Conservation (phyloP, 129 eudicot genomes). For the Artemisia annua region DNA sequence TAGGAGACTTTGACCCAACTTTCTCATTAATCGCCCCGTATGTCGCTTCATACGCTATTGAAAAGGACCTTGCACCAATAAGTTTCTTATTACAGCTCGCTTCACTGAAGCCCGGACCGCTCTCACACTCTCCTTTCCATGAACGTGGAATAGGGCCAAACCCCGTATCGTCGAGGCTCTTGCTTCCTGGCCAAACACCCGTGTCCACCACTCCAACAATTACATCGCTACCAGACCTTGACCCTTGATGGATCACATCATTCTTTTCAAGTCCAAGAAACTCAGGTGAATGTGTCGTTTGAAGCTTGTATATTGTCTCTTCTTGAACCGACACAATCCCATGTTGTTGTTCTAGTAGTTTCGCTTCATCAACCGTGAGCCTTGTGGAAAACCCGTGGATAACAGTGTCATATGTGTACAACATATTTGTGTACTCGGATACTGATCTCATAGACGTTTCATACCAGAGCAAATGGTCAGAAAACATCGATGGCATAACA, state of each 20-base stretch:
- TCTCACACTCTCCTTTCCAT: too few relatives aligned
- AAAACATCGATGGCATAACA: slow-evolving; percentile 48
- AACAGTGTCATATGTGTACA: slow-evolving; percentile 55
- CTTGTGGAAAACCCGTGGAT: slow-evolving; percentile 64
- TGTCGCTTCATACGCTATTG: slow-evolving; percentile 57
- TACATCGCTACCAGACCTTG: slow-evolving; percentile 43
- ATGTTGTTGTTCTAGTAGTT: slow-evolving; percentile 36
- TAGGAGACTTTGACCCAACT: slow-evolving; percentile 53
- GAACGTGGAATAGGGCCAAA: too few relatives aligned
- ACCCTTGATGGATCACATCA: slow-evolving; percentile 29
- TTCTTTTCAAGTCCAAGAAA: slow-evolving; percentile 52
- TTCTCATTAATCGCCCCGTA: slow-evolving; percentile 57
- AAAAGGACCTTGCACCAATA: slow-evolving; percentile 71
- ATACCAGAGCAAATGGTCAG: slow-evolving; percentile 61
- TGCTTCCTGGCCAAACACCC: too few relatives aligned
- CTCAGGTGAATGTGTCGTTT: slow-evolving; percentile 68
- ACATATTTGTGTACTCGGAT: slow-evolving; percentile 42
- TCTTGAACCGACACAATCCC: slow-evolving; percentile 57
- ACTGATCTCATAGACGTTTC: slow-evolving; percentile 49
- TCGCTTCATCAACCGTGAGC: slow-evolving; percentile 52
- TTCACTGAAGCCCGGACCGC: too few relatives aligned
- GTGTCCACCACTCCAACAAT: slow-evolving; percentile 65
- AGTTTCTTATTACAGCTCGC: too few relatives aligned
- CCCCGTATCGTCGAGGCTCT: too few relatives aligned
- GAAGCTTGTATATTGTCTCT: slow-evolving; percentile 52